Base-by-base conservation (phyloP, 495 filamentous ascomycete species). In the Xylaria sp. region DNA sequence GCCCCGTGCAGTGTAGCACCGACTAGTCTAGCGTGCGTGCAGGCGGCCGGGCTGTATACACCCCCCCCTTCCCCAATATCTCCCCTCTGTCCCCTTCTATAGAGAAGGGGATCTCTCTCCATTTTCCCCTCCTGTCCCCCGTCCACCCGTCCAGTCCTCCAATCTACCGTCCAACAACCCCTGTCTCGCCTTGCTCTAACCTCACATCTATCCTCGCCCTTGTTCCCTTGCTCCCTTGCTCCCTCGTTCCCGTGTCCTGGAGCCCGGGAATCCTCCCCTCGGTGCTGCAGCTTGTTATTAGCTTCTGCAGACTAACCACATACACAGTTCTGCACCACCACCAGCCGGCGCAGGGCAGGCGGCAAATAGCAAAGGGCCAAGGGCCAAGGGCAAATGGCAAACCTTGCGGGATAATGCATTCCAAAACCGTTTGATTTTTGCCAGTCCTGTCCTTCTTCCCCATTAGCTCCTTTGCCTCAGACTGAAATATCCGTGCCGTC, bases 401-500 rank as follows among this genome's bases (percentile, higher is more conserved):
- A 67, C 43, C 58, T 26, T 70, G 41, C 68, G 68, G 68, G 33
- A 70, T 70, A 76, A 74, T 72, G 58, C 68, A 72, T 69, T 72
- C 74, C 73, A 74, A 75, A 61, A 70, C 68, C 68, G 71, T 72
- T 71, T 70, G 73, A 71, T 71, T 77, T 59, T 70, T 76, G 69
- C 74, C 76, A 72, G n/a, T n/a, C n/a, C n/a, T 72, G 69, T 73
- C 71, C 70, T 74, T 66, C 69, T 72, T 67, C 71, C 68, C 68
- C 52, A 43, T 73, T 48, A 48, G 50, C 57, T 67, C 55, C 63
- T 58, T 61, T 71, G 61, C 41, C 63, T 72, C 67, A 67, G 67
- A 69, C 61, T 64, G 74, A 75, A 75, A 78, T 77, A 78, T 73
- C 76, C 74, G 76, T 77, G 72, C 76, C 75, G 76, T 73, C 74